phyloP scores from a whole-genome alignment of 1,139 yeast species.

The Yamadazyma jaroonii region DNA sequence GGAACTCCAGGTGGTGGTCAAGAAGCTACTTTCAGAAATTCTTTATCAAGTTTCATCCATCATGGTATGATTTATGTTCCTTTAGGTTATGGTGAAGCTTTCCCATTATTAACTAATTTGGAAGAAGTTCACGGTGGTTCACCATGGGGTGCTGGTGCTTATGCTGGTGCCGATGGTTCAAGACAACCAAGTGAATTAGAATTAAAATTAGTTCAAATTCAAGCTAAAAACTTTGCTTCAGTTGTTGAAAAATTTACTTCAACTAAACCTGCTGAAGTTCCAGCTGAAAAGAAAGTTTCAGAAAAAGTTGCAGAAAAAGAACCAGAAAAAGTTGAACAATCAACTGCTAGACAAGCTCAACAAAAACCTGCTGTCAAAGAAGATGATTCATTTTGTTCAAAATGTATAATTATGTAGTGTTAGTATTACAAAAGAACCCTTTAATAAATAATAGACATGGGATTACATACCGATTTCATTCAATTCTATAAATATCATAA shows the following conservation, averaged over 20 bases:
- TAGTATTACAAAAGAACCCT: not conserved
- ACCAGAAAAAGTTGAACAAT: slow-evolving; percentile 9
- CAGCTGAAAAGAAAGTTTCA: slow-evolving; percentile 3
- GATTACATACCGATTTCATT: slow-evolving; percentile 2
- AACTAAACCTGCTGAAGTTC: not conserved
- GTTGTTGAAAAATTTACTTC: slow-evolving; percentile 2
- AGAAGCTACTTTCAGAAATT: slow-evolving; percentile 39
- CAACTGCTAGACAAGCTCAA: slow-evolving; percentile 18
- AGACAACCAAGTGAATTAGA: slow-evolving; percentile 42
- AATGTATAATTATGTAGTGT: slow-evolving; percentile 26
- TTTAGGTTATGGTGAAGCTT: slow-evolving; percentile 41
- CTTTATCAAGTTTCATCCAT: slow-evolving; percentile 39
- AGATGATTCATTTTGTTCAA: slow-evolving; percentile 21
- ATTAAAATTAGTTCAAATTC: slow-evolving; percentile 34
- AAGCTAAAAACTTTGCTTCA: slow-evolving; percentile 36
- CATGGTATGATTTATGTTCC: slow-evolving; percentile 54
- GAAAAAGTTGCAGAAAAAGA: slow-evolving; percentile 3
- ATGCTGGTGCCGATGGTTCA: slow-evolving; percentile 49
- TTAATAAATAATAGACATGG: too few relatives aligned
- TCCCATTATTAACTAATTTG: slow-evolving; percentile 30
- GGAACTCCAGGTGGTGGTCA: slow-evolving; percentile 49
- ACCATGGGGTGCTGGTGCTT: slow-evolving; percentile 52
- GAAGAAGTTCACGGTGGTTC: slow-evolving; percentile 46
- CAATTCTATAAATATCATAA: not conserved
- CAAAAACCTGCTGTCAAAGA: slow-evolving; percentile 21